A percentile compares a stretch with the other conserved stretches of the same genome.
These are phyloP conservation scores for Boletus patriciae DNA, from an alignment of 768 basidiomycete species.

Conservation along the genomic window DNA sequence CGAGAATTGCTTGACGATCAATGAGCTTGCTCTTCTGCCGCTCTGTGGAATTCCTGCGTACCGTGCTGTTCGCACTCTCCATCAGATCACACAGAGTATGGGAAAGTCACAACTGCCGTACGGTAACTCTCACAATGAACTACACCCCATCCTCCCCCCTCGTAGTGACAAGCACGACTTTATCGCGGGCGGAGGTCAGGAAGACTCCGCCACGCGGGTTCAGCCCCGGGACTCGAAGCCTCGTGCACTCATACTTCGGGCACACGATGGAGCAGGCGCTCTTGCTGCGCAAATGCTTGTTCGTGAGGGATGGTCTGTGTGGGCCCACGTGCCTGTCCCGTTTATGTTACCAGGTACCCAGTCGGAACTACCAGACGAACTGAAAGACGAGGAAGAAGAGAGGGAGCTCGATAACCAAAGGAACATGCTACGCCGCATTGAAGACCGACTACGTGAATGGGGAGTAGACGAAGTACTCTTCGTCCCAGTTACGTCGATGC, in stretches of 20 bases:
- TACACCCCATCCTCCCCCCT: constrained; percentile 29
- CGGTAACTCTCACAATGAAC: constrained; percentile 27
- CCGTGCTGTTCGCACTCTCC: constrained; percentile 73
- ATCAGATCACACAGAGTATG: constrained; percentile 33
- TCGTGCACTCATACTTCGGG: constrained; percentile 64
- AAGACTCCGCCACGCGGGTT: constrained; percentile 6
- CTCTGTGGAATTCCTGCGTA: constrained; percentile 79
- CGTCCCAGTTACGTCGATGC: constrained; percentile 34
- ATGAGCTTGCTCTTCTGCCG: constrained; percentile 80
- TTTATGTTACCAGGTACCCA: constrained; percentile 33
- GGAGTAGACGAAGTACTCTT: constrained; percentile 80
- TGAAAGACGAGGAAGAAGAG: constrained; percentile 32
- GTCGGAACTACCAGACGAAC: constrained; percentile 39
- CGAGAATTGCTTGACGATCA: constrained; percentile 44
- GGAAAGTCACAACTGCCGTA: constrained; percentile 25
- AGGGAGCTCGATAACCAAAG: constrained; percentile 42
- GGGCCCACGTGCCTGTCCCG: constrained; percentile 57
- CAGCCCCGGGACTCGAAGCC: constrained; percentile 25
- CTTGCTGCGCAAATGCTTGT: constrained; percentile 78
- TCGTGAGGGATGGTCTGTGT: constrained; percentile 67
- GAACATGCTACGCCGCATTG: constrained; percentile 44
- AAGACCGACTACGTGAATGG: constrained; percentile 60
- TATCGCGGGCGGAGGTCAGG: constrained; percentile 26
- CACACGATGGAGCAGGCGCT: constrained; percentile 74
- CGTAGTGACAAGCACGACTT: constrained; percentile 27